phyloP scores from a whole-genome alignment of 176 grass and related monocot genomes.

The Lolium multiflorum region DNA sequence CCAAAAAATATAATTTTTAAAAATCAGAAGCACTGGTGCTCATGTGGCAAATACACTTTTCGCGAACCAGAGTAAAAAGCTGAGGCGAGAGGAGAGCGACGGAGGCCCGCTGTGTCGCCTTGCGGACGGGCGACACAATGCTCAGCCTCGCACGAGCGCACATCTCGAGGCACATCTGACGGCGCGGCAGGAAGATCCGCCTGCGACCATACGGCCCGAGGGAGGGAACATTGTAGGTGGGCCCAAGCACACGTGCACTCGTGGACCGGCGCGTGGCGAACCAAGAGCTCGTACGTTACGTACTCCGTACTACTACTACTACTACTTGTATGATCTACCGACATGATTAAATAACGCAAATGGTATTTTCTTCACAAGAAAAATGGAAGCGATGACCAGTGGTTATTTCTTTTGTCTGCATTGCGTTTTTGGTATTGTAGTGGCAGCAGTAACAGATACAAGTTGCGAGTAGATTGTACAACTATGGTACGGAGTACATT shows the following conservation, averaged over 20 bases:
- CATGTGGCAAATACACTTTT: too few relatives aligned
- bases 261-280: background rate
- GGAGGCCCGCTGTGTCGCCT: background rate
- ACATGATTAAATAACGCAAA: background rate
- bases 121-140: too few relatives aligned
- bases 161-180: slow-evolving; percentile 57
- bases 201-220: slow-evolving; percentile 55
- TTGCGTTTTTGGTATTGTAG: background rate
- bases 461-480: background rate
- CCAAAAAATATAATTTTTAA: too few relatives aligned
- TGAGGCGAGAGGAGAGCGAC: slow-evolving; percentile 14
- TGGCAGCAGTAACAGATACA: background rate
- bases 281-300: background rate
- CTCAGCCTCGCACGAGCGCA: background rate
- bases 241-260: slow-evolving; percentile 44
- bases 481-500: background rate
- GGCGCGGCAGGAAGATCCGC: slow-evolving; percentile 44
- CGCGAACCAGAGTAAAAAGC: too few relatives aligned
- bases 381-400: too few relatives aligned
- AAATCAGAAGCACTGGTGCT: too few relatives aligned
- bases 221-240: background rate
- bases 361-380: too few relatives aligned
- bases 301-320: too few relatives aligned
- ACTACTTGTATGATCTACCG: too few relatives aligned
- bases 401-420: background rate